phyloP scores from a whole-genome alignment of 2,329 filamentous ascomycete genomes.

The Venturia carpophila region DNA sequence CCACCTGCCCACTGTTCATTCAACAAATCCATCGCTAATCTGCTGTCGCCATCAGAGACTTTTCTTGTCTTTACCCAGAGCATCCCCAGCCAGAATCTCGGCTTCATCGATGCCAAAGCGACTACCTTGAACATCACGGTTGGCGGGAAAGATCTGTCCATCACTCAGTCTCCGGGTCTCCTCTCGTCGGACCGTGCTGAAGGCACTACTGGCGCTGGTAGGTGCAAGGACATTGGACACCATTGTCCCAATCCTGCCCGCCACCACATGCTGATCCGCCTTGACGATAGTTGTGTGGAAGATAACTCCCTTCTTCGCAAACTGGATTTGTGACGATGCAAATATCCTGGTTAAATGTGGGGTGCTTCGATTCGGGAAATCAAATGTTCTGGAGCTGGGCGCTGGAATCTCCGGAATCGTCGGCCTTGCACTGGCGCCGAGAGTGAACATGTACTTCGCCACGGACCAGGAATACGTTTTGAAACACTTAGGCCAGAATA shows the following conservation, averaged over 20 bases:
- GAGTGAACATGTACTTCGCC: constrained; percentile 59
- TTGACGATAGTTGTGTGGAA: constrained; percentile 69
- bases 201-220: constrained; percentile 62
- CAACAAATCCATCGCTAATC: background rate
- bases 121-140: constrained; percentile 59
- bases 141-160: constrained; percentile 59
- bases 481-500: constrained; percentile 66
- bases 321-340: constrained; percentile 60
- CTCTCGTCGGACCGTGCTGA: constrained; percentile 66
- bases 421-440: constrained; percentile 57
- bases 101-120: constrained; percentile 71
- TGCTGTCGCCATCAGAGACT: constrained; percentile 54
- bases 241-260: background rate
- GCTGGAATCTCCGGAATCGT: constrained; percentile 80
- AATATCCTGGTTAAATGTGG: constrained; percentile 55
- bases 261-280: constrained; percentile 2
- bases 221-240: background rate
- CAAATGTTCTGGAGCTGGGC: constrained; percentile 71
- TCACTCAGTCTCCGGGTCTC: constrained; percentile 77
- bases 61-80: constrained; percentile 77
- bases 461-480: constrained; percentile 86
- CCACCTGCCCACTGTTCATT: background rate
- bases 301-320: constrained; percentile 73
- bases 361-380: constrained; percentile 44
- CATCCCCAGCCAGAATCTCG: constrained; percentile 68